Evolutionary conservation across 2,329 filamentous ascomycete species (phyloP), one percentile per base, ranked within the genome.

Genomic region (Scytalidium lignicola): DNA sequence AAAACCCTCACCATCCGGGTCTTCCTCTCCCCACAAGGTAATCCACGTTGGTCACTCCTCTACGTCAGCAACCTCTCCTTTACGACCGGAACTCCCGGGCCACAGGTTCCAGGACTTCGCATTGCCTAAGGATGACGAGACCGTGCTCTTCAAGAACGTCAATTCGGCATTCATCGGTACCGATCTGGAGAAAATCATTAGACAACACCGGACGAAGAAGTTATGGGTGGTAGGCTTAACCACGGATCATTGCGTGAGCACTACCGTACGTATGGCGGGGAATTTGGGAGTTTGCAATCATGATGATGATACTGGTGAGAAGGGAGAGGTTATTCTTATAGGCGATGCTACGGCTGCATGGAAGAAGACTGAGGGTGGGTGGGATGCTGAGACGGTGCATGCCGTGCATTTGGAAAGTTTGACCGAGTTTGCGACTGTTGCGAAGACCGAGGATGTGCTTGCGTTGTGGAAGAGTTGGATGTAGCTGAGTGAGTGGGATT

Each of bases 181-280:
- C 1, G 55, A 63, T 0, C 63, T 76, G 8, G 70, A 73, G 49
- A 48, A 51, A 1, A 56, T 65, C 23, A 53, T 76, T 19, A 61
- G 65, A 4, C 51, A 53, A 2, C 61, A 62, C 23, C n/a, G 39
- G 3, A 22, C 41, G 12, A 50, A 52, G 3, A 53, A 29, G 5
- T 19, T 61, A 32, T 58, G 48, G 43, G 56, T 75, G 22, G 62
- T 61, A 2, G 74, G 73, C 0, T 51, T 76, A 49, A 73, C 70
- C 3, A 74, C 73, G 29, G 74, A 75, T 57, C 73, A 76, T 52
- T 76, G 73, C 47, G 71, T 76, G 13, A 73, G 68, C 49, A 76
- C 73, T 3, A 71, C 70, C 2, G 66, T 68, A 20, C 67, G 74
- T 7, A 74, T 75, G 71, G 73, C 73, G 1, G 68, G 62, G 17